A percentile compares a stretch with the other conserved stretches of the same genome.
Conservation (phyloP, 2,329 filamentous ascomycete genomes). For the Rhinocladiella mackenziei region DNA sequence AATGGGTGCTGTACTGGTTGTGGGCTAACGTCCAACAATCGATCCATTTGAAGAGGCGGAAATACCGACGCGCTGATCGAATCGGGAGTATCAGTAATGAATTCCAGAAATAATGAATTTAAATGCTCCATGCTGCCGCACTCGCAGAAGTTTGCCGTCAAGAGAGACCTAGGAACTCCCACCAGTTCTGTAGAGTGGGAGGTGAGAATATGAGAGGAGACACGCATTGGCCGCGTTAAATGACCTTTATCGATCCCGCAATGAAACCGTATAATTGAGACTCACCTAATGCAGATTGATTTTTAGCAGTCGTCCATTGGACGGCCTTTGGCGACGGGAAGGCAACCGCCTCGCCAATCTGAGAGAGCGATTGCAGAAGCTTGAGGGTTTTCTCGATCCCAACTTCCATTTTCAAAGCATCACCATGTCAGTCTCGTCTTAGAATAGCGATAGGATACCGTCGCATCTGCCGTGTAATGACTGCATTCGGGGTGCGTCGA, state of each 20-base stretch:
- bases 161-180: too few species aligned
- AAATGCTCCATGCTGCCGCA: conserved; percentile 46
- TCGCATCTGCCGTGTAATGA: not conserved
- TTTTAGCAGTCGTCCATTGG: conserved; percentile 37
- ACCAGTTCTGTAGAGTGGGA: too few species aligned
- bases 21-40: conserved; percentile 55
- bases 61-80: conserved; percentile 53
- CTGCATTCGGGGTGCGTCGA: not conserved
- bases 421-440: not conserved
- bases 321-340: conserved; percentile 32
- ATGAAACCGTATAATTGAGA: not conserved
- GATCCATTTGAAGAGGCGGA: conserved; percentile 66
- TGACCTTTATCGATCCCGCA: not conserved
- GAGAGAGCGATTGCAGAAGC: conserved; percentile 37
- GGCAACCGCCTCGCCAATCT: conserved; percentile 31
- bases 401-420: not conserved
- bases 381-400: conserved; percentile 39
- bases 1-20: conserved; percentile 34
- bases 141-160: too few species aligned
- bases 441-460: not conserved
- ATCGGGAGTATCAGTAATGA: conserved; percentile 5
- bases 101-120: conserved; percentile 19
- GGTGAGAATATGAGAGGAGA: too few species aligned
- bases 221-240: too few species aligned
- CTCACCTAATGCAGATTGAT: conserved; percentile 17